Conservation (phyloP, 805 yeast genomes). For the Candida nemodendra region DNA sequence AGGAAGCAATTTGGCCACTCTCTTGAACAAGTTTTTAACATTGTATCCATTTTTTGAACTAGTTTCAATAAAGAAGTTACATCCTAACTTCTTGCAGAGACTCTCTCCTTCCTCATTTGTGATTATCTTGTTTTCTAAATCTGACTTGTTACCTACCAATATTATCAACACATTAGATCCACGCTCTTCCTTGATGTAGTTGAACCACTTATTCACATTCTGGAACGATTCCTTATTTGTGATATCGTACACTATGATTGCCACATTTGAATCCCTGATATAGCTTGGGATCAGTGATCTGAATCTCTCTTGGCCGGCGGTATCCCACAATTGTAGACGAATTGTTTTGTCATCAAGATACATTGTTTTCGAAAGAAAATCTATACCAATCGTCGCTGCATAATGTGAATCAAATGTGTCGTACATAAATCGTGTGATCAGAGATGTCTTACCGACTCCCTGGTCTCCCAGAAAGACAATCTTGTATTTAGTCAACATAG, state of each 20-base stretch:
- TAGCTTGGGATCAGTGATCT: conserved; percentile 93
- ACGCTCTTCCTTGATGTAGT: conserved; percentile 90
- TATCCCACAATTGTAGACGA: conserved; percentile 94
- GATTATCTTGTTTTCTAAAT: conserved; percentile 81
- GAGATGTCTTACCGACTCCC: conserved; percentile 94
- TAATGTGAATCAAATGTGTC: conserved; percentile 96
- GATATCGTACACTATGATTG: conserved; percentile 92
- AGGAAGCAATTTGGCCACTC: conserved; percentile 87
- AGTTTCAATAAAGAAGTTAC: conserved; percentile 84
- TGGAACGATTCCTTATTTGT: conserved; percentile 83
- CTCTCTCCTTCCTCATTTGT: conserved; percentile 81
- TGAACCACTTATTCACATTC: conserved; percentile 86
- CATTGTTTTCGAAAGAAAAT: conserved; percentile 89
- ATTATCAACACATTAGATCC: conserved; percentile 87
- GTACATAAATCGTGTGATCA: conserved; percentile 96
- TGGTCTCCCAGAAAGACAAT: conserved; percentile 97
- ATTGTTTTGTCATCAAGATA: conserved; percentile 94
- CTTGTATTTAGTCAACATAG: conserved; percentile 65
- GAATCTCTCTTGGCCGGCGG: conserved; percentile 97
- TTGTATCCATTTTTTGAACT: conserved; percentile 94
- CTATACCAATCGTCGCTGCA: conserved; percentile 96
- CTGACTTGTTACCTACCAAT: conserved; percentile 89
- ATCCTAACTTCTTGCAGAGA: conserved; percentile 68
- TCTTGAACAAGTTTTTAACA: conserved; percentile 84
- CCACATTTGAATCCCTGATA: conserved; percentile 95